A percentile compares a stretch with the other conserved stretches of the same genome.
Evolutionary conservation across 2,329 filamentous ascomycete genomes (phyloP).

Genomic region (Penicillium verrucosum): DNA sequence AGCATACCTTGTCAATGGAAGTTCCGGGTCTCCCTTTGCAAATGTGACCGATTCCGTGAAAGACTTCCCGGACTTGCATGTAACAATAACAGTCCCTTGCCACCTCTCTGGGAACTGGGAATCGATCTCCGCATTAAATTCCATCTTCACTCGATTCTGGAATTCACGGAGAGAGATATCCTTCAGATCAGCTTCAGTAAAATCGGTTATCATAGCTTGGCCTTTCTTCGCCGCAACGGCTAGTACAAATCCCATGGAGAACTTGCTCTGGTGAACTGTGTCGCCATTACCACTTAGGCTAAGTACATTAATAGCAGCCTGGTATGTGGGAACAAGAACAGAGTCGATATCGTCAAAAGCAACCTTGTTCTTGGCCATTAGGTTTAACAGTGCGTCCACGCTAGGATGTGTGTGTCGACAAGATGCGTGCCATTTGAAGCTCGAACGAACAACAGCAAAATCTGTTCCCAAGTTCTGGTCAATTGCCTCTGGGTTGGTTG

Average conservation of each 20-base stretch:
- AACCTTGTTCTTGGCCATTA: slow-evolving; percentile 21
- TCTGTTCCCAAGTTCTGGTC: slow-evolving; percentile 12
- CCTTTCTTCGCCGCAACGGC: slow-evolving; percentile 33
- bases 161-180: slow-evolving; percentile 26
- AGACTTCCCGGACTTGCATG: slow-evolving; percentile 19
- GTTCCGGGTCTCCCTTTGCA: slow-evolving; percentile 30
- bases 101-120: slow-evolving; percentile 27
- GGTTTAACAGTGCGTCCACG: no score
- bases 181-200: slow-evolving; percentile 27
- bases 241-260: slow-evolving; percentile 36
- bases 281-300: slow-evolving; percentile 28
- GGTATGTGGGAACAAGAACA: slow-evolving; percentile 27
- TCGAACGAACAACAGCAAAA: slow-evolving; percentile 28
- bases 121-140: slow-evolving; percentile 24
- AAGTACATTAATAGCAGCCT: slow-evolving; percentile 32
- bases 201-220: slow-evolving; percentile 32
- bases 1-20: slow-evolving; percentile 27
- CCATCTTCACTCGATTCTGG: slow-evolving; percentile 17
- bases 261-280: slow-evolving; percentile 36
- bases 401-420: no score
- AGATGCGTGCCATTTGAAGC: slow-evolving; percentile 32
- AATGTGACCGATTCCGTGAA: slow-evolving; percentile 25
- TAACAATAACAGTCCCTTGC: slow-evolving; percentile 30
- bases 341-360: slow-evolving; percentile 30
- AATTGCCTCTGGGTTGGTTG: no score